Conservation (phyloP, 2,329 filamentous ascomycete genomes). For the Elsinoe fawcettii region DNA sequence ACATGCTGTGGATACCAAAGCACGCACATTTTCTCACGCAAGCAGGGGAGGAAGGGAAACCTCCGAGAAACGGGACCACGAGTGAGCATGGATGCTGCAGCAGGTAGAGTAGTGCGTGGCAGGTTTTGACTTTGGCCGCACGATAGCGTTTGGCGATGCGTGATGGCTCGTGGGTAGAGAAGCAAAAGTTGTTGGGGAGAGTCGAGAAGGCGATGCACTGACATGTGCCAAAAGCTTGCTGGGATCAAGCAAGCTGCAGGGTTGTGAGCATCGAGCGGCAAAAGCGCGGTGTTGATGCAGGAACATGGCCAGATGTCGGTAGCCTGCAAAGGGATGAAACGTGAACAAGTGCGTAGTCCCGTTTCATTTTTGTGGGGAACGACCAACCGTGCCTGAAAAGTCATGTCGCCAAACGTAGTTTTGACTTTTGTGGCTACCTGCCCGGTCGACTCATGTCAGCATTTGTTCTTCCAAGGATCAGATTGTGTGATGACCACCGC, state of each 20-base stretch:
- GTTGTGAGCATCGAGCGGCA: slow-evolving; percentile 2
- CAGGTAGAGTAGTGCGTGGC: slow-evolving; percentile 10
- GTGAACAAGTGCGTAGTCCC: background rate
- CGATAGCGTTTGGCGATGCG: background rate
- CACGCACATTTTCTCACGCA: slow-evolving; percentile 3
- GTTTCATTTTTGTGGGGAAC: slow-evolving; percentile 9
- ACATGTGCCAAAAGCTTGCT: slow-evolving; percentile 3
- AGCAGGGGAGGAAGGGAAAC: slow-evolving; percentile 5
- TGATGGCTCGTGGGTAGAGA: background rate
- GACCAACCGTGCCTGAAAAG: background rate
- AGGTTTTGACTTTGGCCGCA: background rate
- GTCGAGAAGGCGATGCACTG: slow-evolving; percentile 7
- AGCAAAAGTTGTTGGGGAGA: slow-evolving; percentile 8
- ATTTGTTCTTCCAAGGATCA: background rate
- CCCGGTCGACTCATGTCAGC: background rate
- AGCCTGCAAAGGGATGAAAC: slow-evolving; percentile 12
- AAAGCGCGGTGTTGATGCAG: slow-evolving; percentile 7
- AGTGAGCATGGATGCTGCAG: slow-evolving; percentile 6
- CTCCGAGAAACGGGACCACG: background rate
- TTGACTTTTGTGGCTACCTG: background rate
- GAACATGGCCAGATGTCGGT: slow-evolving; percentile 8
- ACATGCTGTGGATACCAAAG: background rate
- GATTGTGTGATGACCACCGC: slow-evolving; percentile 1
- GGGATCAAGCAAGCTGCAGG: slow-evolving; percentile 3
- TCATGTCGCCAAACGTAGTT: background rate